Evolutionary conservation across 2,329 filamentous ascomycete species (phyloP), one percentile per base, ranked within the genome.

Genomic region (Knufia petricola): DNA sequence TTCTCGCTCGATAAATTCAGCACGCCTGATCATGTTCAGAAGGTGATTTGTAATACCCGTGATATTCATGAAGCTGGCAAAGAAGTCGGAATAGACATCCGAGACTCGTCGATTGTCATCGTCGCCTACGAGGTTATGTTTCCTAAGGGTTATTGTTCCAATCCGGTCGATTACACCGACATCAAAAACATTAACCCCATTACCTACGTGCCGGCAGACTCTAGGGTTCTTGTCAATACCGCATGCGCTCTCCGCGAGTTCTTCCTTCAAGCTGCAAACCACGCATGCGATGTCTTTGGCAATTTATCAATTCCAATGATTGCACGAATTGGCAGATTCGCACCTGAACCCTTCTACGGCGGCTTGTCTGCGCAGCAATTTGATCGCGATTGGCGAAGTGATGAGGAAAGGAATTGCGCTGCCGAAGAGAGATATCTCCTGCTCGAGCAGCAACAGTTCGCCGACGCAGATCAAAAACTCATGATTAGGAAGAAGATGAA

Each of bases 1-100:
- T 13, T 41, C 38, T 41, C 38, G 4, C 38, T 41, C 15, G 38
- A 41, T 6, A 41, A 20, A 24, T 41, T 41, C 20, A 41, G 38
- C 38, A 19, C 7, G 7, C 38, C 38, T 19, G 17, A 8, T 9
- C 38, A 41, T 6, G 13, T 41, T 8, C 10, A 20, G 12, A 20
- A 41, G 6, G 10, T 21, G 38, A 8, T 41, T 7, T 7, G 9
- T 19, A 20, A 24, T n/a, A 24, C 13, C 7, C 9, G 4, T 8
- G 38, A 20, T 21, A 17, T 9, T 21, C 13, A 24, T 6, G 9
- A 6, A 24, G 20, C 38, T 21, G 38, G 4, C 17, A 41, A 24
- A 21, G 17, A 41, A 41, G 20, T 41, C 20, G 38, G 38, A 6
- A 20, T 41, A 13, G 20, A 24, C 20, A 4, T 41, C 38, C 13